phyloP scores from a whole-genome alignment of 768 basidiomycete species.

The Leccinum rimulosum region DNA sequence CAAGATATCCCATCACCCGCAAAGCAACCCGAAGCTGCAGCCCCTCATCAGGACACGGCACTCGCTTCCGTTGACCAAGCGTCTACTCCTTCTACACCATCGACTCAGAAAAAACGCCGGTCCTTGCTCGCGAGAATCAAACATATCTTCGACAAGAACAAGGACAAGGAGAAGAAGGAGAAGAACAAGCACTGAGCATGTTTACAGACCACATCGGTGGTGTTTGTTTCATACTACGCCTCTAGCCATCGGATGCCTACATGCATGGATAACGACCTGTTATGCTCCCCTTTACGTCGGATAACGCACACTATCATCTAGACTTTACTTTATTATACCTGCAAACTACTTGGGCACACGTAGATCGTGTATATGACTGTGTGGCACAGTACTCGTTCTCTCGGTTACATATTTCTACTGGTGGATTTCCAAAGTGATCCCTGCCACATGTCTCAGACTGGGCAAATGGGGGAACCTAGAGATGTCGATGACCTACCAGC shows the following conservation, averaged over 20 bases:
- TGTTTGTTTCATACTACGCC: background rate
- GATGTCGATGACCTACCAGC: slow-evolving; percentile 55
- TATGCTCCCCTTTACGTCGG: slow-evolving; percentile 17
- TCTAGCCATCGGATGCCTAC: slow-evolving; percentile 2
- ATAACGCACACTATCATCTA: slow-evolving; percentile 14
- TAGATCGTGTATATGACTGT: slow-evolving; percentile 19
- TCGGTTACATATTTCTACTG: slow-evolving; percentile 17
- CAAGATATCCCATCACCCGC: background rate
- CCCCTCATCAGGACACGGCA: background rate
- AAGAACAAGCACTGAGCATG: background rate
- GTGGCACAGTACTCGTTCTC: slow-evolving; percentile 3
- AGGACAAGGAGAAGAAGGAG: slow-evolving; percentile 37
- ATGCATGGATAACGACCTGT: slow-evolving; percentile 12
- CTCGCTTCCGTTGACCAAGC: background rate
- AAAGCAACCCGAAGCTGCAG: background rate
- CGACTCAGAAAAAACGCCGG: slow-evolving; percentile 47
- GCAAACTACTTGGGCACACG: slow-evolving; percentile 8
- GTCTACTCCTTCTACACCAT: slow-evolving; percentile 21
- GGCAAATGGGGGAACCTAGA: background rate
- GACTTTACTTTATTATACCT: slow-evolving; percentile 22
- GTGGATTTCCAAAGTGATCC: slow-evolving; percentile 44
- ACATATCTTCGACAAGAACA: slow-evolving; percentile 51
- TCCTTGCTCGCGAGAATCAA: slow-evolving; percentile 56
- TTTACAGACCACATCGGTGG: background rate
- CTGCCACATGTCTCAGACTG: slow-evolving; percentile 23